A percentile compares a stretch with the other conserved stretches of the same genome.
These are phyloP conservation scores for Coemansia sp. DNA, from an alignment of 192 early-diverging fungal species.

Conservation along the genomic window DNA sequence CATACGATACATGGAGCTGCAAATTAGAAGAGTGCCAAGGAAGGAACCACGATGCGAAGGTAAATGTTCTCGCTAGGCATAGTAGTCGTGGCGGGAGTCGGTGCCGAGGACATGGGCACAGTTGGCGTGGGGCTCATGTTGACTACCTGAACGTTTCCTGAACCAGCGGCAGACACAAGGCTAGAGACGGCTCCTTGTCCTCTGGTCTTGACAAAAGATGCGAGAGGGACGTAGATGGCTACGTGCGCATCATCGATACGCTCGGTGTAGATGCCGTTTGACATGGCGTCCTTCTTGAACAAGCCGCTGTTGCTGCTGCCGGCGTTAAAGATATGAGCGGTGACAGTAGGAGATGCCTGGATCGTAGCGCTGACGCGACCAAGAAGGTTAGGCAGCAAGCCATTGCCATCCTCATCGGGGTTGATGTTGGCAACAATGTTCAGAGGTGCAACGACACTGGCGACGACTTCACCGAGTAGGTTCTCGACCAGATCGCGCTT, in stretches of 20 bases:
- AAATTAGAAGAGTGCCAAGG: constrained; percentile 13
- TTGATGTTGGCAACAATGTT: constrained; percentile 43
- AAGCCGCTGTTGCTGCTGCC: constrained; percentile 26
- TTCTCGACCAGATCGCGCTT: constrained; percentile 29
- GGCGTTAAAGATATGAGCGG: constrained; percentile 28
- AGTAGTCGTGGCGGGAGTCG: constrained; percentile 25
- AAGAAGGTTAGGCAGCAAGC: constrained; percentile 39
- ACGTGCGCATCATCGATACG: constrained; percentile 27
- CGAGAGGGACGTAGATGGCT: constrained; percentile 41
- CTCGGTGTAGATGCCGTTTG: constrained; percentile 32
- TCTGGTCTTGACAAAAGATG: constrained; percentile 30
- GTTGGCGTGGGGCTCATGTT: constrained; percentile 33
- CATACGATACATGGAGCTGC: neutral
- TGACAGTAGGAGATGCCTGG: constrained; percentile 28
- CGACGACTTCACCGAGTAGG: constrained; percentile 30
- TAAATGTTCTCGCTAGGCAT: constrained; percentile 24
- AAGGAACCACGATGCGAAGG: constrained; percentile 36
- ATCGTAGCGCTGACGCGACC: constrained; percentile 34
- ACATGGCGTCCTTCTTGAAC: constrained; percentile 21
- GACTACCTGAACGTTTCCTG: constrained; percentile 28
- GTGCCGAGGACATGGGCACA: constrained; percentile 29
- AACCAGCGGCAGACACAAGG: constrained; percentile 25
- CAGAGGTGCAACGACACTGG: constrained; percentile 31
- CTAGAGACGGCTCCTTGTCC: constrained; percentile 22
- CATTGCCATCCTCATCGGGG: constrained; percentile 41